Percentiles rank a stretch among this genome's conserved stretches.
Evolutionary conservation across 805 yeast species (phyloP).

Genomic region (Wickerhamomyces sydowiorum): DNA sequence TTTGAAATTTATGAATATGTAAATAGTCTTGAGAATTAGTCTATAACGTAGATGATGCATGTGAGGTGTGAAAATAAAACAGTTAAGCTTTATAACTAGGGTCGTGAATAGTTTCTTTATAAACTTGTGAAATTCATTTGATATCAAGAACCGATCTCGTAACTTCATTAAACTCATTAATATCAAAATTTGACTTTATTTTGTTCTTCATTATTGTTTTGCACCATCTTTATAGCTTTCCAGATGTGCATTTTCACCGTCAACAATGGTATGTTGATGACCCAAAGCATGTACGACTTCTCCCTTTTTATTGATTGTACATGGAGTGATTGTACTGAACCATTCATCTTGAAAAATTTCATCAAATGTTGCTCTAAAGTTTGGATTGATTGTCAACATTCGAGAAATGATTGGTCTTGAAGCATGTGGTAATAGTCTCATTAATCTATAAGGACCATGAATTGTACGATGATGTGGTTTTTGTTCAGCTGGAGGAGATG

Average conservation of each 20-base stretch:
- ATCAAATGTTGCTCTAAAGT: slow-evolving; percentile 56
- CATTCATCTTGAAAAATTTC: slow-evolving; percentile 67
- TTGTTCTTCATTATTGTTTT: neutral
- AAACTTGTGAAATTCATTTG: neutral
- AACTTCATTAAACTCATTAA: no score
- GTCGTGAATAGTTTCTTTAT: neutral
- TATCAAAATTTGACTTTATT: neutral
- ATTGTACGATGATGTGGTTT: slow-evolving; percentile 28
- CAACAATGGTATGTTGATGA: slow-evolving; percentile 45
- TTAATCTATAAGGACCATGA: slow-evolving; percentile 78
- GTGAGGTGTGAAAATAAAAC: no score
- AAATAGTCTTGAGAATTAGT: no score
- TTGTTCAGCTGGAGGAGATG: neutral
- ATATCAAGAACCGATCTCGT: no score
- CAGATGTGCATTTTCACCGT: slow-evolving; percentile 40
- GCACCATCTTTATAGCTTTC: slow-evolving; percentile 33
- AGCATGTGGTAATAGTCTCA: slow-evolving; percentile 80
- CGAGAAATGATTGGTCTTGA: slow-evolving; percentile 67
- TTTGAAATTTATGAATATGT: neutral
- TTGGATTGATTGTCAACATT: slow-evolving; percentile 60
- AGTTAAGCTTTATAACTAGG: no score
- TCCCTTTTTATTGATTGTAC: slow-evolving; percentile 45
- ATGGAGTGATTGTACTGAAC: slow-evolving; percentile 56
- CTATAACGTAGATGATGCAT: no score
- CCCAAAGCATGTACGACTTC: slow-evolving; percentile 37